These are phyloP conservation scores for Dipodascus geniculatus DNA, from an alignment of 805 yeast genomes.

Conservation along the genomic window DNA sequence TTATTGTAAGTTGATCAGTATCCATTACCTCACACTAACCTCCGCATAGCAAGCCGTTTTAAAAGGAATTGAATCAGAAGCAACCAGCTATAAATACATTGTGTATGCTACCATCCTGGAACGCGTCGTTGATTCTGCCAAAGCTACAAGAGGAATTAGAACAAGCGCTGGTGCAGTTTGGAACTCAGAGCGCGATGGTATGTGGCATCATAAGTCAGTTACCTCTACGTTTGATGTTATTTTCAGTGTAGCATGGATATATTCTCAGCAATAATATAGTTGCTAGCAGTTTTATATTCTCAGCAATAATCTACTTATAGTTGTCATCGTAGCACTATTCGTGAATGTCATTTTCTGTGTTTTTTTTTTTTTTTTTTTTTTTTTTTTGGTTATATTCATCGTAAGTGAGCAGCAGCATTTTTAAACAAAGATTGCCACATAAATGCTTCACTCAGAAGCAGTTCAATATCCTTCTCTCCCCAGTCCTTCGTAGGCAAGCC, in stretches of 20 bases:
- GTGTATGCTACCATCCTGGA: slow-evolving; percentile 11
- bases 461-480: slow-evolving; percentile 83
- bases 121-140: slow-evolving; percentile 5
- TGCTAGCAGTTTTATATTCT: not conserved
- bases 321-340: not conserved
- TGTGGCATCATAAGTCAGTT: slow-evolving; percentile 8
- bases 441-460: slow-evolving; percentile 87
- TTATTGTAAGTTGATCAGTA: slow-evolving; percentile 11
- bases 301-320: not conserved
- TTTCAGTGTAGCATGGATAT: not conserved
- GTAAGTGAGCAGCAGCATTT: slow-evolving; percentile 79
- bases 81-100: slow-evolving; percentile 14
- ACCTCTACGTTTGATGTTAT: not conserved
- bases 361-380: no score
- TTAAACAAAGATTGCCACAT: slow-evolving; percentile 92
- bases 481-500: slow-evolving; percentile 78
- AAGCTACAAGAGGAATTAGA: slow-evolving; percentile 8
- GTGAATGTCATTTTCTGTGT: not conserved
- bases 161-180: slow-evolving; percentile 17
- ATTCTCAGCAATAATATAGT: not conserved
- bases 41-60: slow-evolving; percentile 5
- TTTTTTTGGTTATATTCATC: no score
- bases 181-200: slow-evolving; percentile 19
- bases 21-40: not conserved
- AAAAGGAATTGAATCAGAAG: slow-evolving; percentile 5